These are phyloP conservation scores for Cryptococcus sp. DNA, from an alignment of 1,284 basidiomycete species.

Conservation along the genomic window DNA sequence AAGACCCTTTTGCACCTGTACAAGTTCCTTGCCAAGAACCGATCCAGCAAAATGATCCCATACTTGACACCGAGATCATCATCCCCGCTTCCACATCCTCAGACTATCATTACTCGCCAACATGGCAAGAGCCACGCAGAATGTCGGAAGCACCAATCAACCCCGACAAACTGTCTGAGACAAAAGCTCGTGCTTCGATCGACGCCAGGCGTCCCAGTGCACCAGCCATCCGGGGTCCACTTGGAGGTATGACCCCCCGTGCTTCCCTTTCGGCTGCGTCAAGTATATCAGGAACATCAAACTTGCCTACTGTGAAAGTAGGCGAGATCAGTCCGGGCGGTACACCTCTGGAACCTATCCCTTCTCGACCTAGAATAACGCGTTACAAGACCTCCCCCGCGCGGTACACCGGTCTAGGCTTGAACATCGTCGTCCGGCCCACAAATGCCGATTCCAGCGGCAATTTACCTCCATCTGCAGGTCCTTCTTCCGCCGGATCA, in stretches of 20 bases:
- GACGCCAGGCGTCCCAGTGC: slow-evolving; percentile 15
- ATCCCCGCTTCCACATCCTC: slow-evolving; percentile 22
- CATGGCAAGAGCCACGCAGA: slow-evolving; percentile 15
- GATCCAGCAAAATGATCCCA: not conserved
- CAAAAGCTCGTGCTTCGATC: not conserved
- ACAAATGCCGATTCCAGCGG: slow-evolving; percentile 2
- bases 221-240: slow-evolving; percentile 6
- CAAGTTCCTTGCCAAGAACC: not conserved
- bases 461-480: slow-evolving; percentile 6
- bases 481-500: slow-evolving; percentile 5
- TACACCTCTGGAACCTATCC: not conserved
- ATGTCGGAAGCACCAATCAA: slow-evolving; percentile 20
- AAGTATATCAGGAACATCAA: not conserved
- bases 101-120: slow-evolving; percentile 27
- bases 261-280: not conserved
- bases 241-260: slow-evolving; percentile 8
- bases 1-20: slow-evolving; percentile 24
- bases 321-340: slow-evolving; percentile 15
- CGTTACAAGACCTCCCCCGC: slow-evolving; percentile 36
- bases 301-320: not conserved
- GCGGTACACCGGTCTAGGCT: slow-evolving; percentile 24
- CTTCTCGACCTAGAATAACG: slow-evolving; percentile 20
- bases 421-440: slow-evolving; percentile 25
- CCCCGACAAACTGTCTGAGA: not conserved
- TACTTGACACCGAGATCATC: not conserved